Percentiles rank a stretch among this genome's conserved stretches.
phyloP scores from a whole-genome alignment of 2,329 filamentous ascomycete species.

The Talaromyces atroroseus region DNA sequence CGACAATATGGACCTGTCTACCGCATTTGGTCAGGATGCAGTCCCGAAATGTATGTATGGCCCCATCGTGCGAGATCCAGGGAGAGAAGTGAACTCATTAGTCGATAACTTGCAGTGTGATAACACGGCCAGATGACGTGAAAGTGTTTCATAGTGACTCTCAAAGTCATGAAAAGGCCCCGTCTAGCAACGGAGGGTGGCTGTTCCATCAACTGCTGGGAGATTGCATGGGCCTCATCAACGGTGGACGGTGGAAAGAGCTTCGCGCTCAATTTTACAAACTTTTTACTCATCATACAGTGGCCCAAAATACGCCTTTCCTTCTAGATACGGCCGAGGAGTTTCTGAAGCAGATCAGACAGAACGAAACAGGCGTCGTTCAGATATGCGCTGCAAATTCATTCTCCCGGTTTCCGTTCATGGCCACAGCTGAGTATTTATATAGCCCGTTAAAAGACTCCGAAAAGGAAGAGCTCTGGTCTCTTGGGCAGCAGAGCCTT shows the following conservation, averaged over 20 bases:
- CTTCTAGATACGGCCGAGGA: neutral
- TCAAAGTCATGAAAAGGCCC: neutral
- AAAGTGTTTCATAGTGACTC: conserved; percentile 1
- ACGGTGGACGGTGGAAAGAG: neutral
- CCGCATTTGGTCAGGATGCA: conserved; percentile 35
- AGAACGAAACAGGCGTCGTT: too few species aligned
- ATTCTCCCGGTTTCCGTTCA: neutral
- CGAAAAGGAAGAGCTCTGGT: neutral
- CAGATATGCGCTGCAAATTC: neutral
- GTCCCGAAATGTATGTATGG: conserved; percentile 34
- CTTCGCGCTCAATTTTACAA: neutral
- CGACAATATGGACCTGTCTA: conserved; percentile 33
- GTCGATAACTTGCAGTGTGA: neutral
- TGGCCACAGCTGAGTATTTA: neutral
- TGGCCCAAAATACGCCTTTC: neutral
- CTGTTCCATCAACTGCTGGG: neutral
- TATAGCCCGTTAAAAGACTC: neutral
- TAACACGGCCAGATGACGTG: neutral
- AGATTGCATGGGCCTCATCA: neutral
- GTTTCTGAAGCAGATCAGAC: neutral
- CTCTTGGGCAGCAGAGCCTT: neutral
- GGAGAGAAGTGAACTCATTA: neutral
- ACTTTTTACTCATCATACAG: neutral
- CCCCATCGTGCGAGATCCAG: neutral
- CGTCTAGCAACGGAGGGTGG: neutral